Conservation (phyloP, 495 filamentous ascomycete genomes). For the Annulohypoxylon maeteangense region DNA sequence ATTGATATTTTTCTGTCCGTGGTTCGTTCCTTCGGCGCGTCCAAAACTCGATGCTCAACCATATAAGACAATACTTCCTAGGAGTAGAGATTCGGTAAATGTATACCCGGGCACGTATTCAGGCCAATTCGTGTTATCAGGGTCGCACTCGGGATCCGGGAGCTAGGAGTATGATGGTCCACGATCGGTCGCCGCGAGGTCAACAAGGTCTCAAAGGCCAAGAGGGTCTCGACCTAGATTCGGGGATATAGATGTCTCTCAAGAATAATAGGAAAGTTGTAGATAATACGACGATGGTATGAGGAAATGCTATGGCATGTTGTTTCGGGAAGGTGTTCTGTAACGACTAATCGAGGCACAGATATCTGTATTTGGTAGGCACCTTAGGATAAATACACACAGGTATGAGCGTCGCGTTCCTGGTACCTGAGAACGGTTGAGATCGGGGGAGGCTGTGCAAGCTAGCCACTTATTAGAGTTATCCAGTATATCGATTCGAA, state of each 20-base stretch:
- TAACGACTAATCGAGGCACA: constrained; percentile 35
- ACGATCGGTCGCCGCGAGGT: constrained; percentile 3
- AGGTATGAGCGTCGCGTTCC: not conserved
- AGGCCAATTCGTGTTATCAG: constrained; percentile 24
- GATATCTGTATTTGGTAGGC: constrained; percentile 19
- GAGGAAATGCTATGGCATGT: constrained; percentile 34
- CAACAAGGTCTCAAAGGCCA: constrained; percentile 10
- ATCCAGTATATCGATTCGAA: constrained; percentile 4
- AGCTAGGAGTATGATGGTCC: not conserved
- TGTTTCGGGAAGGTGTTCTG: constrained; percentile 40
- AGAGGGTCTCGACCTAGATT: not conserved
- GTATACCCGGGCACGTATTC: constrained; percentile 5
- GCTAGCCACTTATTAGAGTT: constrained; percentile 22
- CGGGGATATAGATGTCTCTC: constrained; percentile 32
- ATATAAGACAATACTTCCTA: constrained; percentile 3
- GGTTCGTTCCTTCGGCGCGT: constrained; percentile 18
- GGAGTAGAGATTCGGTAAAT: constrained; percentile 1
- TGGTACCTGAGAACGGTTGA: constrained; percentile 6
- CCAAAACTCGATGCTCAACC: constrained; percentile 6
- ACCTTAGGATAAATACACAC: constrained; percentile 12
- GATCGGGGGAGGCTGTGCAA: constrained; percentile 24
- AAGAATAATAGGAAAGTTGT: constrained; percentile 35
- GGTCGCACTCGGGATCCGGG: not conserved
- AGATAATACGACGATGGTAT: constrained; percentile 37
- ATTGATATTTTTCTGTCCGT: constrained; percentile 12